Percentiles rank a stretch among this genome's conserved stretches.
phyloP scores from a whole-genome alignment of 768 basidiomycete genomes.

The Xerocomellus intermedius region DNA sequence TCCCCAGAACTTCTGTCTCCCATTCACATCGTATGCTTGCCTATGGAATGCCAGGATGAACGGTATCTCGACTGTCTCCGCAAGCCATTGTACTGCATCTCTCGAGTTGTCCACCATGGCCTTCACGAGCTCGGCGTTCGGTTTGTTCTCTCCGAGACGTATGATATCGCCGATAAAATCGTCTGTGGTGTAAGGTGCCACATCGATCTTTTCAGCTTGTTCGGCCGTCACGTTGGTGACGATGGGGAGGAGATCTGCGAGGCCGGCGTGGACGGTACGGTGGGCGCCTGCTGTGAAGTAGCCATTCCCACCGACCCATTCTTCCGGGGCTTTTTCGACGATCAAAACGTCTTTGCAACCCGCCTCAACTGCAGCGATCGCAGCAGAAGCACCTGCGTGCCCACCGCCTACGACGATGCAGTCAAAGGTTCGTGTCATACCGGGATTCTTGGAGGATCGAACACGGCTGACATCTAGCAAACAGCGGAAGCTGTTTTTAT shows the following conservation, averaged over 20 bases:
- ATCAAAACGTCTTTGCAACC: conserved; percentile 62
- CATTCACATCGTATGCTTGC: conserved; percentile 65
- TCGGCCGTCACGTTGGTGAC: conserved; percentile 47
- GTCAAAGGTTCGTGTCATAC: conserved; percentile 37
- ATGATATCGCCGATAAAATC: conserved; percentile 60
- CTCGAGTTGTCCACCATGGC: conserved; percentile 56
- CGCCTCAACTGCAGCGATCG: conserved; percentile 55
- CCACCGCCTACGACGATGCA: conserved; percentile 66
- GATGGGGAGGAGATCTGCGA: conserved; percentile 57
- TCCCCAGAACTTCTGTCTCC: conserved; percentile 68
- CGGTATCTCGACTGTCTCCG: conserved; percentile 46
- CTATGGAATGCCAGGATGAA: conserved; percentile 62
- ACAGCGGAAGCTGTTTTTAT: not conserved
- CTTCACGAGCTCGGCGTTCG: conserved; percentile 48
- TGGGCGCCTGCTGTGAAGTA: conserved; percentile 72
- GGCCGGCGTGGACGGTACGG: conserved; percentile 60
- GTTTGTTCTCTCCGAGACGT: conserved; percentile 52
- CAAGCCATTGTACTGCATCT: conserved; percentile 57
- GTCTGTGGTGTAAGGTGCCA: conserved; percentile 55
- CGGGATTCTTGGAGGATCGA: not conserved
- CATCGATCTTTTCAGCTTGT: conserved; percentile 47
- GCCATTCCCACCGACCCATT: conserved; percentile 70
- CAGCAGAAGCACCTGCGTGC: conserved; percentile 66
- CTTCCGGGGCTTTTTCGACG: conserved; percentile 61
- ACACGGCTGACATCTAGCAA: not conserved